These are phyloP conservation scores for Pseudogymnoascus sp. DNA, from an alignment of 2,329 filamentous ascomycete genomes.

Conservation along the genomic window DNA sequence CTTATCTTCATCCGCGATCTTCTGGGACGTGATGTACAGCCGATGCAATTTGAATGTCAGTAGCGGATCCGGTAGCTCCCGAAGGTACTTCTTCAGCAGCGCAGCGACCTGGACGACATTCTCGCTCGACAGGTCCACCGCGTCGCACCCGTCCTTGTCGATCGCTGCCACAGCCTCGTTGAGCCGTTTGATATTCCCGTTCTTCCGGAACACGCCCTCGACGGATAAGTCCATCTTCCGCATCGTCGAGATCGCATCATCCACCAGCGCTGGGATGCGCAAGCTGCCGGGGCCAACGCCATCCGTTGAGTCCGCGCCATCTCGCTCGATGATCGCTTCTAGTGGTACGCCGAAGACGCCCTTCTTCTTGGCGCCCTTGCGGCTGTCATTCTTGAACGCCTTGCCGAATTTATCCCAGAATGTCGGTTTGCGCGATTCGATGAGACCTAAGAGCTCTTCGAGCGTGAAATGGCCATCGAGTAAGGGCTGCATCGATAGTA, in stretches of 20 bases:
- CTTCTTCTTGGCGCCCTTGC: constrained; percentile 78
- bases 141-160: constrained; percentile 77
- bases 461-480: constrained; percentile 87
- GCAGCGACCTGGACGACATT: constrained; percentile 91
- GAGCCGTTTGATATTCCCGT: constrained; percentile 93
- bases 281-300: constrained; percentile 88
- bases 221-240: constrained; percentile 98
- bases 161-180: constrained; percentile 81
- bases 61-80: constrained; percentile 88
- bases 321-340: constrained; percentile 82
- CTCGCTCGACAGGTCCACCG: constrained; percentile 73
- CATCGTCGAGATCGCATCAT: constrained; percentile 91
- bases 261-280: constrained; percentile 87
- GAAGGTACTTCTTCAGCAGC: constrained; percentile 87
- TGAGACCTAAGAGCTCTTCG: constrained; percentile 85
- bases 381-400: constrained; percentile 82
- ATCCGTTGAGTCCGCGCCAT: constrained; percentile 95
- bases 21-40: constrained; percentile 84
- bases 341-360: constrained; percentile 87
- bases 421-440: constrained; percentile 86
- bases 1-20: constrained; percentile 74
- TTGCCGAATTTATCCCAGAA: constrained; percentile 99
- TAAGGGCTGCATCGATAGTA: constrained; percentile 89
- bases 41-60: constrained; percentile 92
- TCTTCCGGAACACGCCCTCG: constrained; percentile 97